These are phyloP conservation scores for Zymoseptoria tritici DNA, from an alignment of 2,329 filamentous ascomycete species.

Conservation along the genomic window DNA sequence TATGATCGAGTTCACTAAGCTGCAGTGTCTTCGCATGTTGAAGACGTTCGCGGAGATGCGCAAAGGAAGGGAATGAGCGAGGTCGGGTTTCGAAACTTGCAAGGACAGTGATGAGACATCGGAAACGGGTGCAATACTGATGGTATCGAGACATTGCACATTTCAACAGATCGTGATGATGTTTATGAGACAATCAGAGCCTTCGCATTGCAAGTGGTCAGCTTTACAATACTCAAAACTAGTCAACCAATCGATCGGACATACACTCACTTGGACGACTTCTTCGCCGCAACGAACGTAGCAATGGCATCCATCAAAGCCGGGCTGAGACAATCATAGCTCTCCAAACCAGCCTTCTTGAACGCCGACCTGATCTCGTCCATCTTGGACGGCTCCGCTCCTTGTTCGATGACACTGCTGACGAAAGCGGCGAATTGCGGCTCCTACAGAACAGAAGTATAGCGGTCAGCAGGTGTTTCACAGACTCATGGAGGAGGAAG, in stretches of 20 bases:
- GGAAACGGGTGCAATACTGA: not conserved
- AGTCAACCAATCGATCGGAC: too few species aligned
- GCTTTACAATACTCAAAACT: not conserved
- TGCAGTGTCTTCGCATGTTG: not conserved
- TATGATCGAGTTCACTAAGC: not conserved
- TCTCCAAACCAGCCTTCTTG: constrained; percentile 48
- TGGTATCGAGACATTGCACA: not conserved
- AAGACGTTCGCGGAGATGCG: not conserved
- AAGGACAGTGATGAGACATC: not conserved
- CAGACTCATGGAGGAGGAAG: too few species aligned
- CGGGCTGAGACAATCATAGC: constrained; percentile 57
- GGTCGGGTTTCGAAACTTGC: not conserved
- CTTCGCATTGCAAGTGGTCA: not conserved
- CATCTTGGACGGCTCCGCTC: constrained; percentile 50
- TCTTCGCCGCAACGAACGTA: constrained; percentile 13
- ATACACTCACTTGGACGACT: not conserved
- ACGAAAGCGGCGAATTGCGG: constrained; percentile 64
- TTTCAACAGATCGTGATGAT: too few species aligned
- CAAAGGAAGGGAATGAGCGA: not conserved
- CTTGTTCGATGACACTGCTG: constrained; percentile 61
- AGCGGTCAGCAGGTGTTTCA: too few species aligned
- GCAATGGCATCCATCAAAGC: constrained; percentile 50
- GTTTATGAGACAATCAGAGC: not conserved
- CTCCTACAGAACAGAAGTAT: constrained; percentile 41
- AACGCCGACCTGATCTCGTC: constrained; percentile 49